Evolutionary conservation across 2,329 filamentous ascomycete genomes (phyloP).

Genomic region (Metarhizium sp.): DNA sequence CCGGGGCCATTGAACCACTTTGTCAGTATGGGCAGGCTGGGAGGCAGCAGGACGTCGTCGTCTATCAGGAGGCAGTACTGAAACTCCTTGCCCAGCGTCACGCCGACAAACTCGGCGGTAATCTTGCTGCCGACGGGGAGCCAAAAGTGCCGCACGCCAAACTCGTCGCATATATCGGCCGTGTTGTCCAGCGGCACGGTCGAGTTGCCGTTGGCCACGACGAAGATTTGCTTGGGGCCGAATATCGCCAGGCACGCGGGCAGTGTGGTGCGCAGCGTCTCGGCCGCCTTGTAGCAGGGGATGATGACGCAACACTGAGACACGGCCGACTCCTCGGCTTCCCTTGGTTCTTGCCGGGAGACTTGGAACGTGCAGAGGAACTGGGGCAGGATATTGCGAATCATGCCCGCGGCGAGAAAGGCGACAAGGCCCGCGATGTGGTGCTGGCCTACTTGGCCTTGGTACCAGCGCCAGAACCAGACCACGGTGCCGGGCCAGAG

Average conservation of each 20-base stretch:
- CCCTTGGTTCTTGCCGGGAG: neutral
- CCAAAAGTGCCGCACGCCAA: neutral
- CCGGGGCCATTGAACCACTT: neutral
- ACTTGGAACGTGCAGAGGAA: neutral
- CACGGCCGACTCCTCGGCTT: neutral
- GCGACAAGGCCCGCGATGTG: neutral
- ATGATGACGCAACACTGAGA: neutral
- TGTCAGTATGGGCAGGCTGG: neutral
- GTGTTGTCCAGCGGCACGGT: constrained; percentile 22
- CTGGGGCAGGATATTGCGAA: neutral
- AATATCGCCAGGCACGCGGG: neutral
- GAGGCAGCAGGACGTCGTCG: neutral
- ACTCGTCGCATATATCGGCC: neutral
- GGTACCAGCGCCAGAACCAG: neutral
- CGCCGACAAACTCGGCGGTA: neutral
- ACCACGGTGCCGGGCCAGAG: neutral
- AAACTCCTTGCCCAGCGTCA: neutral
- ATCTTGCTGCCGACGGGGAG: neutral
- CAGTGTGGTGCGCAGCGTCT: neutral
- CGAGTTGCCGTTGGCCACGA: constrained; percentile 35
- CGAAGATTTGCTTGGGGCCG: constrained; percentile 14
- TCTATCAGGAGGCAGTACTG: neutral
- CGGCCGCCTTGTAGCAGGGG: neutral
- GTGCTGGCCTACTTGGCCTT: neutral
- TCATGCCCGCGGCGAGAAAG: neutral